Evolutionary conservation across 352 stramenopile genomes (phyloP), one percentile per base, ranked within the genome.

Genomic region (Pythium aquatile): DNA sequence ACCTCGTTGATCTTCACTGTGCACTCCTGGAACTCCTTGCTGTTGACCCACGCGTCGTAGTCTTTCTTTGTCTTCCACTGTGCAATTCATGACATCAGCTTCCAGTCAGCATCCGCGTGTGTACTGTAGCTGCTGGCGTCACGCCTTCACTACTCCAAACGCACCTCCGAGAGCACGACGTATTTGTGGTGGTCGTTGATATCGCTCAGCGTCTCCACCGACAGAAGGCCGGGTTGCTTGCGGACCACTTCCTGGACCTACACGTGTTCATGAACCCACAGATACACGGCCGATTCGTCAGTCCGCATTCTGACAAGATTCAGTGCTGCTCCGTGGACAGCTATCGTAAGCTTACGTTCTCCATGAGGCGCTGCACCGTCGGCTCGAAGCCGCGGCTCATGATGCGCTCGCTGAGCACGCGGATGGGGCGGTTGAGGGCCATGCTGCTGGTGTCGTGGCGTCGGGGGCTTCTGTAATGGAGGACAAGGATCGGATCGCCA

Each of bases 101-200:
- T 24, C 20, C 20, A n/a, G 9, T 62, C 35, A 62, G 42, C 17
- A 47, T 49, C 4, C 16, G 5, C n/a, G 14, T 42, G 10, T 42
- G 35, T 24, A 11, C 13, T 56, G 53, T 24, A 11, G 20, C 29
- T 14, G 11, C 5, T 47, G 17, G 53, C n/a, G 20, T 58, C 30
- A 49, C 55, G 4, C 20, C 9, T 51, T 4, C 29, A 30, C 20
- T 24, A 16, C 20, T 44, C 8, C 37, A 14, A 30, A 46, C 47
- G 9, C 14, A 94, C 85, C 80, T 95, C 83, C 1, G 86, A 95
- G 29, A 95, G 59, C 56, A 95, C 76, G 29, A 95, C 83, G 61
- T 93, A 95, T 75, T 93, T 95, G 73, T 95, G 86, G 66, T 95
- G 86, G 55, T 95, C 80, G 57, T 91, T 84, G 58, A 89, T 66